Base-by-base conservation (phyloP, 129 eudicot genomes). In the Flaveria ramosissima region DNA sequence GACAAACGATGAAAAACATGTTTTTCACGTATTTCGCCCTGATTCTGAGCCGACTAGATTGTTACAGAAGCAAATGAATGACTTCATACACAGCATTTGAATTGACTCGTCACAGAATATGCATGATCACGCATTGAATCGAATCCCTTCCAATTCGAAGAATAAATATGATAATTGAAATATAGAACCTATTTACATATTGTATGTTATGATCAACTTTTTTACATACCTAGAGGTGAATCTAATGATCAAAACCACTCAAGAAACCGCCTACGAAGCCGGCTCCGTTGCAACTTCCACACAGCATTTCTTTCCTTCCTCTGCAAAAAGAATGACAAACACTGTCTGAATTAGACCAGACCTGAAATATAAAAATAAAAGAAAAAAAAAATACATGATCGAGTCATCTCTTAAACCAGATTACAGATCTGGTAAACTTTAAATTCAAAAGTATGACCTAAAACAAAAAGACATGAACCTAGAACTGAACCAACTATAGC, bases 241-340 rank as follows among this genome's bases (percentile, higher is more conserved):
- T 80, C 81, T 90, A 90, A 63, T 77, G 80, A 47, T 92, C 96
- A 4, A 76, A 62, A 6, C 93, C 84, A 74, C 91, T 92, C 90
- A 92, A 50, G 83, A 92, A 88, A 64, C 96, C 98, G 32, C 98
- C 98, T 46, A 86, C 52, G 61, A 90, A 92, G 45, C 97, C 96
- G 55, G 97, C 97, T 67, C 93, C 96, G 57, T 92, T 92, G 81
- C 96, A 92, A 60, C 75, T 78, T 13, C 96, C 97, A 21, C 97
- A 92, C 52, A 92, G 73, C 77, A 92, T 81, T 23, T 89, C 97
- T 88, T 84, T 89, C 81, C 46, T 88, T 24, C 96, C 97, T 60
- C 97, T 89, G 85, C 83, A 74, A 77, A 41, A 74, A 41, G 30
- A 53, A 73, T 63, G 43, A 14, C 26, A 61, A 59, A 11, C 4